Evolutionary conservation across 768 basidiomycete species (phyloP).

Genomic region (Mycena capillaripes): DNA sequence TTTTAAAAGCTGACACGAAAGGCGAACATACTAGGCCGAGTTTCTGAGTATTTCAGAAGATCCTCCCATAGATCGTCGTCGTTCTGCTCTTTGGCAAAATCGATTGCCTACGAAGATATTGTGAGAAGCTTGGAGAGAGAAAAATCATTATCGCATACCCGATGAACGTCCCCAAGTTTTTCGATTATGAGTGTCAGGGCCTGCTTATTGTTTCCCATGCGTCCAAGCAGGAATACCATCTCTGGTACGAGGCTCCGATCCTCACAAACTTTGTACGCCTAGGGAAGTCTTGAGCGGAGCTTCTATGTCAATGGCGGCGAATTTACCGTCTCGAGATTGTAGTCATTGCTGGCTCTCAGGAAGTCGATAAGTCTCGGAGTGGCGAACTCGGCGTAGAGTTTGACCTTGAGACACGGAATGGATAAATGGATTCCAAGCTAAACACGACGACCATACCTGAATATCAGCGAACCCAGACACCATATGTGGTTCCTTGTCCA

Average conservation of each 20-base stretch:
- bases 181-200: constrained; percentile 96
- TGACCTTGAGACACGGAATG: constrained; percentile 64
- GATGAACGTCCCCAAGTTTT: constrained; percentile 90
- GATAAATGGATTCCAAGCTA: background rate
- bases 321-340: constrained; percentile 86
- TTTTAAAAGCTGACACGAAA: background rate
- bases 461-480: constrained; percentile 87
- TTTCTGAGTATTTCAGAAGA: constrained; percentile 93
- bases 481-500: constrained; percentile 87
- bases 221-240: constrained; percentile 97
- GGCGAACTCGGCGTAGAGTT: constrained; percentile 92
- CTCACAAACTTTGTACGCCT: constrained; percentile 92
- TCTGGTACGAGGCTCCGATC: constrained; percentile 91
- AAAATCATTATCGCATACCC: constrained; percentile 61
- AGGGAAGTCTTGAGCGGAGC: constrained; percentile 12
- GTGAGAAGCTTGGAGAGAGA: background rate
- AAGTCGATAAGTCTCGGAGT: constrained; percentile 88
- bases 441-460: constrained; percentile 64
- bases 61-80: constrained; percentile 99
- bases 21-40: constrained; percentile 76
- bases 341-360: constrained; percentile 90
- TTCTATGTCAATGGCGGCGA: background rate
- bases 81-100: constrained; percentile 97
- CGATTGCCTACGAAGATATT: constrained; percentile 80
- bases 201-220: constrained; percentile 98